These are phyloP conservation scores for Aspergillus proliferans DNA, from an alignment of 2,329 filamentous ascomycete genomes.

Conservation along the genomic window DNA sequence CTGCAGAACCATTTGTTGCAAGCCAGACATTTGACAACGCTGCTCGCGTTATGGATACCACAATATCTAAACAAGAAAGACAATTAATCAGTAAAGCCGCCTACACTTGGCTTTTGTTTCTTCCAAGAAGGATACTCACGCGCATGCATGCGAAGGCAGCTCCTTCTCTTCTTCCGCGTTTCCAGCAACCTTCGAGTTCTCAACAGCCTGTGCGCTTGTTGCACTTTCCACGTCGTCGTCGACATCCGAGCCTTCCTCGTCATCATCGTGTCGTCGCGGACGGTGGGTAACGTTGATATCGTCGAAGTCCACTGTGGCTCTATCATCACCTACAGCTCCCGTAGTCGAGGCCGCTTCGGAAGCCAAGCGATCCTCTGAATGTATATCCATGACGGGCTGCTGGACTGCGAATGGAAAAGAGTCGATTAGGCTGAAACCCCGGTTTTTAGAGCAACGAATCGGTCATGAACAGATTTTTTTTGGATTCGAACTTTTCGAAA, in stretches of 20 bases:
- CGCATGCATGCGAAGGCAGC: constrained; percentile 89
- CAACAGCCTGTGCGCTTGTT: constrained; percentile 74
- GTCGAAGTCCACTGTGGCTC: constrained; percentile 66
- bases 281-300: constrained; percentile 67
- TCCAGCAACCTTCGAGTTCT: constrained; percentile 55
- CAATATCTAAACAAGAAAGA: constrained; percentile 63
- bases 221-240: constrained; percentile 74
- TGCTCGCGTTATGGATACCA: constrained; percentile 91
- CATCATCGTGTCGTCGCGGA: constrained; percentile 72
- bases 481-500: background rate
- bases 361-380: constrained; percentile 75
- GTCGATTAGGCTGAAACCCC: constrained; percentile 55
- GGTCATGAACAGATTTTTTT: background rate
- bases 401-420: constrained; percentile 44
- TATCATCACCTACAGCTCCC: constrained; percentile 71
- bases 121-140: constrained; percentile 53
- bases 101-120: too few species aligned
- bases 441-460: background rate
- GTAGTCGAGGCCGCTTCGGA: constrained; percentile 73
- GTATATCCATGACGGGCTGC: constrained; percentile 37
- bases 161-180: constrained; percentile 77
- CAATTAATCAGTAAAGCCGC: constrained; percentile 3
- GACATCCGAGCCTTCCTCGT: constrained; percentile 79
- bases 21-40: constrained; percentile 89
- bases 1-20: constrained; percentile 99